Percentiles rank a stretch among this genome's conserved stretches.
Evolutionary conservation across 352 stramenopile species (phyloP).

Genomic region (Globisporangium ultimum): DNA sequence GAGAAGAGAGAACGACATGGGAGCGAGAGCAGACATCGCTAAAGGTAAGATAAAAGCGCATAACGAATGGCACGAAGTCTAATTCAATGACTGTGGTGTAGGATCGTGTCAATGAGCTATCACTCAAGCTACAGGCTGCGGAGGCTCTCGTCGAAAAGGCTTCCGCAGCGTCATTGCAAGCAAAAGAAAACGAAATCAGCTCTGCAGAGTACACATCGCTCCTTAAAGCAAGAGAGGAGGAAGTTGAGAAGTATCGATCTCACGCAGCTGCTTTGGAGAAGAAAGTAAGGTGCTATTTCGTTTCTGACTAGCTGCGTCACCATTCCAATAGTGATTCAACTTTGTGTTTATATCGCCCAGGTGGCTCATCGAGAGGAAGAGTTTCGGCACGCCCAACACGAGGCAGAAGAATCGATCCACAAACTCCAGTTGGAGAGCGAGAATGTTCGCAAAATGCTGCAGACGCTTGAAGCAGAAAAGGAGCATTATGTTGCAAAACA

Average conservation of each 20-base stretch:
- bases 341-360: slow-evolving; percentile 18
- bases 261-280: slow-evolving; percentile 38
- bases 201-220: slow-evolving; percentile 18
- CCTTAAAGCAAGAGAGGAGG: slow-evolving; percentile 40
- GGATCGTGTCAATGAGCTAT: slow-evolving; percentile 49
- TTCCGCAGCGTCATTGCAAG: slow-evolving; percentile 10
- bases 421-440: slow-evolving; percentile 49
- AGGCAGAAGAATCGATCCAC: slow-evolving; percentile 49
- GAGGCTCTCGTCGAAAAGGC: slow-evolving; percentile 35
- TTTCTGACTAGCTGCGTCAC: background rate
- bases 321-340: too few relatives aligned
- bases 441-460: slow-evolving; percentile 35
- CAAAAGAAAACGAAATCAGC: slow-evolving; percentile 21
- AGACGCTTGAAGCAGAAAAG: slow-evolving; percentile 54
- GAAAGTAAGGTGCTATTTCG: slow-evolving; percentile 25
- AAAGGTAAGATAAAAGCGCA: slow-evolving; percentile 25
- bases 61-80: background rate
- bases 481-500: slow-evolving; percentile 45
- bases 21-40: slow-evolving; percentile 42
- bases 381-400: slow-evolving; percentile 27
- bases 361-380: slow-evolving; percentile 41
- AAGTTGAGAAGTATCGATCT: slow-evolving; percentile 46
- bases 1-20: slow-evolving; percentile 50
- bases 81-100: background rate
- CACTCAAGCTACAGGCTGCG: slow-evolving; percentile 53